Evolutionary conservation across 2,329 filamentous ascomycete genomes (phyloP).

Genomic region (Macrophomina phaseolina): DNA sequence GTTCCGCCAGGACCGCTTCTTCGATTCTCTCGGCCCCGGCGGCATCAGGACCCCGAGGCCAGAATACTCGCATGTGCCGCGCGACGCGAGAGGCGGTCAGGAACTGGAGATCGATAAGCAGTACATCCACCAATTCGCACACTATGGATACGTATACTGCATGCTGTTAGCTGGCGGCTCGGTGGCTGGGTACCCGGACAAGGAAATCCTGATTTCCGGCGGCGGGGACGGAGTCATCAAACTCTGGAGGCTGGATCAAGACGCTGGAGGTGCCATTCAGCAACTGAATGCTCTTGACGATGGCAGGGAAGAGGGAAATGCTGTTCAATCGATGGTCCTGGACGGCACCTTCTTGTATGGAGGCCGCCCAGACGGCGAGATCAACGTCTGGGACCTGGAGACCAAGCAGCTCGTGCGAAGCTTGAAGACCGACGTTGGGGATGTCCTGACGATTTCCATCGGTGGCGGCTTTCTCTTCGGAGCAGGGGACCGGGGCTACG

Average conservation of each 20-base stretch:
- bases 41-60: slow-evolving; percentile 79
- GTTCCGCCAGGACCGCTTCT: slow-evolving; percentile 83
- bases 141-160: slow-evolving; percentile 94
- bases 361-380: slow-evolving; percentile 82
- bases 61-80: slow-evolving; percentile 58
- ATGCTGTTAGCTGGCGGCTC: slow-evolving; percentile 84
- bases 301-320: slow-evolving; percentile 61
- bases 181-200: slow-evolving; percentile 62
- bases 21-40: slow-evolving; percentile 86
- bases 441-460: slow-evolving; percentile 86
- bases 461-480: slow-evolving; percentile 86
- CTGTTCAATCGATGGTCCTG: slow-evolving; percentile 77
- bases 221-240: slow-evolving; percentile 95
- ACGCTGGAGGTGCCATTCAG: slow-evolving; percentile 66
- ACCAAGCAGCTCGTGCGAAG: slow-evolving; percentile 88
- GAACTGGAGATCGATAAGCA: slow-evolving; percentile 81
- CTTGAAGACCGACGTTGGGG: slow-evolving; percentile 78
- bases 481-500: slow-evolving; percentile 85
- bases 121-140: slow-evolving; percentile 85
- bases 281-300: slow-evolving; percentile 73
- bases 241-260: slow-evolving; percentile 78
- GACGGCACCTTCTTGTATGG: slow-evolving; percentile 94
- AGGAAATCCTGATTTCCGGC: slow-evolving; percentile 85
- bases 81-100: slow-evolving; percentile 63
- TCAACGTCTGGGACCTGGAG: slow-evolving; percentile 97